Base-by-base conservation (phyloP, 768 basidiomycete species). In the Megacollybia marginata region DNA sequence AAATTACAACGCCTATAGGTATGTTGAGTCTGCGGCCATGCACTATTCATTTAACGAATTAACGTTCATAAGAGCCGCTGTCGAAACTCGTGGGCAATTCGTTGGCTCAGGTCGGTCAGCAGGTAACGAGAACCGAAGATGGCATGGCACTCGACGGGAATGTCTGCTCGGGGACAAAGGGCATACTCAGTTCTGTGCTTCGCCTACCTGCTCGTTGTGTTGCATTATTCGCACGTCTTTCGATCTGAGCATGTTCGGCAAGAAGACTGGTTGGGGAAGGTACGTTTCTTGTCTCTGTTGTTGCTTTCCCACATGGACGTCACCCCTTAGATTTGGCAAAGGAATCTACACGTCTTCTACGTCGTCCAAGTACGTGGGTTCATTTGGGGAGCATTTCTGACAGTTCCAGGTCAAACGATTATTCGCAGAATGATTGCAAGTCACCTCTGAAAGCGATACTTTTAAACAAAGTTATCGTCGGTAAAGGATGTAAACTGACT, bases 291-390 rank as follows among this genome's bases (percentile, higher is more conserved):
- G 20, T 18, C 8, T 9, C 32, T 15, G 33, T 12, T 6, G 12
- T 46, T 11, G 36, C 23, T 34, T 38, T 47, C 33, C 20, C 10
- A 11, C 19, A 16, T 47, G 4, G n/a, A 31, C 8, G 12, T 23
- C 23, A 42, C 47, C 28, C 31, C 33, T 12, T 54, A 84, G 83
- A 52, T 85, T 85, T 46, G 84, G 84, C 20, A 76, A 76, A 34
- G 84, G 84, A 20, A 81, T 85, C 38, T 86, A 85, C 59, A 85
- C 83, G 1, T 83, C 83, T 5, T 81, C 82, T n/a, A 86, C 84
- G 1, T 85, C 85, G n/a, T 86, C 84, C 7, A 86, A 86, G 75
- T 79, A 49, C 50, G 74, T 53, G 3, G 5, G 15, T 33, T 46
- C 44, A 53, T 28, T 28, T 28, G 23, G 23, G 23, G 6, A 28